Percentiles rank a stretch among this genome's conserved stretches.
Conservation (phyloP, 768 basidiomycete species). For the Pholiota molesta region DNA sequence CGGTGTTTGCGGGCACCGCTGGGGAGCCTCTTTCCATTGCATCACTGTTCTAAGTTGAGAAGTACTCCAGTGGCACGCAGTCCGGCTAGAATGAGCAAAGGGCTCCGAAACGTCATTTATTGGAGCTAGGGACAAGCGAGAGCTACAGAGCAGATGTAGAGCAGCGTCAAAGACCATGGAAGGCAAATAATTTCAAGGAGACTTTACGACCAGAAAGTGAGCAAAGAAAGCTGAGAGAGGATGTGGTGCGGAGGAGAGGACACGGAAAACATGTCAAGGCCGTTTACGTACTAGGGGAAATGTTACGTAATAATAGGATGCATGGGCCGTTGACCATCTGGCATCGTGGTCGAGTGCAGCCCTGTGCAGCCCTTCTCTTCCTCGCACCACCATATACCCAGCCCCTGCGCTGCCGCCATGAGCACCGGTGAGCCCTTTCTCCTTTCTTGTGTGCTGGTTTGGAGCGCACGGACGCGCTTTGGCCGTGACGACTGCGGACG, state of each 20-base stretch:
- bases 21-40: too few relatives aligned
- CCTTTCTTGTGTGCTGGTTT: neutral
- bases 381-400: conserved; percentile 1
- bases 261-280: neutral
- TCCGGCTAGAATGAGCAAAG: too few relatives aligned
- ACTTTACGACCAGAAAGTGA: too few relatives aligned
- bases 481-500: neutral
- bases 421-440: neutral
- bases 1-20: too few relatives aligned
- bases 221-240: too few relatives aligned
- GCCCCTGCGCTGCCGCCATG: neutral
- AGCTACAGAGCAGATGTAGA: too few relatives aligned
- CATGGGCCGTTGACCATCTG: neutral
- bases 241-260: neutral
- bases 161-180: too few relatives aligned
- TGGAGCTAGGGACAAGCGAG: too few relatives aligned
- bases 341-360: neutral
- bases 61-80: too few relatives aligned
- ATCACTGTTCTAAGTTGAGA: too few relatives aligned
- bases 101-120: too few relatives aligned
- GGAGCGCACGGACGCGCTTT: neutral
- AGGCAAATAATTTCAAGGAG: too few relatives aligned
- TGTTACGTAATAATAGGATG: neutral
- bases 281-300: neutral
- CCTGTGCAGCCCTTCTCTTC: neutral